Percentiles rank a stretch among this genome's conserved stretches.
These are phyloP conservation scores for Rhizomucor miehei DNA, from an alignment of 371 early-diverging fungal species.

Conservation along the genomic window DNA sequence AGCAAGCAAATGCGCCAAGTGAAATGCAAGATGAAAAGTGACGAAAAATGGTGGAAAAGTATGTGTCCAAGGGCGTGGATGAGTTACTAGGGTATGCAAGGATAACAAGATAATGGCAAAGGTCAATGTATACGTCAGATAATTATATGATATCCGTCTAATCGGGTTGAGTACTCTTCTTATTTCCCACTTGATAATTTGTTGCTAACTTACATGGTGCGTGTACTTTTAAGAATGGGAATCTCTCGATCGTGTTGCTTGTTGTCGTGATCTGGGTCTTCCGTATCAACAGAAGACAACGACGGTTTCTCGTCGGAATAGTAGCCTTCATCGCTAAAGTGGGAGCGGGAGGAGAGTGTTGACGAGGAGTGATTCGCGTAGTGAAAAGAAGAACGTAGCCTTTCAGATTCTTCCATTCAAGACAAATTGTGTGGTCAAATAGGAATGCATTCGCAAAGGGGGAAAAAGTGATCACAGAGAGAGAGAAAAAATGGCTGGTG, in stretches of 20 bases:
- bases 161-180: not conserved
- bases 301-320: slow-evolving; percentile 38
- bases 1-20: slow-evolving; percentile 46
- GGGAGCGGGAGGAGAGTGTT: slow-evolving; percentile 25
- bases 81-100: slow-evolving; percentile 37
- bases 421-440: not conserved
- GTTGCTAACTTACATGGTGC: slow-evolving; percentile 28
- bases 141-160: slow-evolving; percentile 42
- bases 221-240: slow-evolving; percentile 43
- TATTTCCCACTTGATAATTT: not conserved
- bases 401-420: slow-evolving; percentile 19
- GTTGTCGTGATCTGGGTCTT: slow-evolving; percentile 9
- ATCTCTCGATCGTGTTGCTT: slow-evolving; percentile 22
- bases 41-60: slow-evolving; percentile 54
- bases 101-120: slow-evolving; percentile 34
- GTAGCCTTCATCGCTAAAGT: slow-evolving; percentile 39
- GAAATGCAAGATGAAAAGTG: slow-evolving; percentile 52
- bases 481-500: too few species aligned
- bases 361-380: slow-evolving; percentile 19
- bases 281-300: slow-evolving; percentile 10
- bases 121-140: slow-evolving; percentile 40
- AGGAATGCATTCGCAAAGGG: slow-evolving; percentile 11
- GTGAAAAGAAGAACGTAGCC: slow-evolving; percentile 13
- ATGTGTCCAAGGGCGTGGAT: slow-evolving; percentile 44
- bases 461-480: slow-evolving; percentile 8